Conservation (phyloP, 108 stramenopile species). For the Fragilaria crotonensis region DNA sequence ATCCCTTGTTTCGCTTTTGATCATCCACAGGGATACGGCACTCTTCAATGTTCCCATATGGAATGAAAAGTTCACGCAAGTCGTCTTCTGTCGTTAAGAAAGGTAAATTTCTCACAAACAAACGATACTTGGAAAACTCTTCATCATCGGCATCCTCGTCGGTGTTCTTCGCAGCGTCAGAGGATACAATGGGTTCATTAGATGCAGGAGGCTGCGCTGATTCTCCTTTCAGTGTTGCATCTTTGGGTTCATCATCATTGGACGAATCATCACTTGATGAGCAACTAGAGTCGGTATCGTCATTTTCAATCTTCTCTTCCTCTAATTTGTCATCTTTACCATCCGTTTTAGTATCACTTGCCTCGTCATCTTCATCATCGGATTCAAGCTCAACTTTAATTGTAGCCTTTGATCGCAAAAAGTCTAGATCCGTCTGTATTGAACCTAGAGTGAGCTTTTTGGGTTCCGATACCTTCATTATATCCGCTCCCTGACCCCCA, state of each 20-base stretch:
- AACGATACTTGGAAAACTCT: slow-evolving; percentile 35
- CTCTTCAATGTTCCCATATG: slow-evolving; percentile 63
- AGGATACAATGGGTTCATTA: too few relatives aligned
- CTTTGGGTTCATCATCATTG: too few relatives aligned
- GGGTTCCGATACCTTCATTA: slow-evolving; percentile 5
- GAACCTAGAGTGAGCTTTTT: slow-evolving; percentile 1
- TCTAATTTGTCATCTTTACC: slow-evolving; percentile 8
- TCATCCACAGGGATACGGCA: slow-evolving; percentile 95
- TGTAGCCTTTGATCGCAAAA: slow-evolving; percentile 67
- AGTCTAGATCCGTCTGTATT: slow-evolving; percentile 60
- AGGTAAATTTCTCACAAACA: slow-evolving; percentile 94
- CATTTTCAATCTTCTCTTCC: slow-evolving; percentile 9
- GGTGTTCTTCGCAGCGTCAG: too few relatives aligned
- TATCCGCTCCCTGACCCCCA: slow-evolving; percentile 24
- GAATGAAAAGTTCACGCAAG: slow-evolving; percentile 66
- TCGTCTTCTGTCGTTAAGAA: slow-evolving; percentile 91
- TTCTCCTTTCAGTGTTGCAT: too few relatives aligned
- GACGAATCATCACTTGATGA: too few relatives aligned
- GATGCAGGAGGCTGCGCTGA: too few relatives aligned
- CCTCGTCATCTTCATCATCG: slow-evolving; percentile 36
- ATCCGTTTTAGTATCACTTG: slow-evolving; percentile 13
- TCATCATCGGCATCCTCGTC: slow-evolving; percentile 13
- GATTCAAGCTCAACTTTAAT: slow-evolving; percentile 39
- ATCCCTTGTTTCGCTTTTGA: slow-evolving; percentile 85
- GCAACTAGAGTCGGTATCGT: too few relatives aligned